Percentiles rank a stretch among this genome's conserved stretches.
phyloP scores from a whole-genome alignment of 2,329 filamentous ascomycete species.

The Cercospora sp. region DNA sequence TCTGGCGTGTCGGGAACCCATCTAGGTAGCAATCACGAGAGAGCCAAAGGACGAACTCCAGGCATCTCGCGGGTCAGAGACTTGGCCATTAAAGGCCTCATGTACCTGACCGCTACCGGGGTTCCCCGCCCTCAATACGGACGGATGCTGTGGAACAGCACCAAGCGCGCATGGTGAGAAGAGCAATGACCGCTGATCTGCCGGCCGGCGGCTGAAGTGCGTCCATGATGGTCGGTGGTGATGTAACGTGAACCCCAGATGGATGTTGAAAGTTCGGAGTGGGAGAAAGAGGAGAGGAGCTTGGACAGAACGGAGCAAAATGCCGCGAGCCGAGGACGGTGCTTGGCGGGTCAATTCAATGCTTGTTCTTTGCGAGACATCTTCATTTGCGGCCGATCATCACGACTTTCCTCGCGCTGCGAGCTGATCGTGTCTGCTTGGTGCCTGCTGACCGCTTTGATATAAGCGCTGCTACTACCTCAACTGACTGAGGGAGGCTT shows the following conservation, averaged over 20 bases:
- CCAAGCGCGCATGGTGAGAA: not conserved
- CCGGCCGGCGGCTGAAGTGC: slow-evolving; percentile 1
- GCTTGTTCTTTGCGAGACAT: not conserved
- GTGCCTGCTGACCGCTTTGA: too few species aligned
- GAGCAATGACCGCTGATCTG: not conserved
- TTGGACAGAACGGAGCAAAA: not conserved
- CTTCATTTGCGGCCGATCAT: not conserved
- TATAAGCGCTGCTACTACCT: not conserved
- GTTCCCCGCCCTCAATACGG: not conserved
- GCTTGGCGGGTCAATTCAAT: not conserved
- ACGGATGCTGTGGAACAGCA: not conserved
- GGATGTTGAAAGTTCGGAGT: not conserved
- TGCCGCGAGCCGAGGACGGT: not conserved
- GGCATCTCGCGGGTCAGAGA: not conserved
- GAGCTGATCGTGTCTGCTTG: not conserved
- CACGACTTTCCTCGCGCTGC: not conserved
- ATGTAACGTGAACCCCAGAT: slow-evolving; percentile 3
- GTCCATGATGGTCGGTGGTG: not conserved
- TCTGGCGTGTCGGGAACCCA: not conserved
- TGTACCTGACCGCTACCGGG: not conserved
- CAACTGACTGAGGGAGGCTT: not conserved
- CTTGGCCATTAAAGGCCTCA: not conserved
- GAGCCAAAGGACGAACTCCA: not conserved
- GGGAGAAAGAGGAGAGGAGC: not conserved
- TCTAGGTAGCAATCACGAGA: not conserved